Percentiles rank a stretch among this genome's conserved stretches.
Conservation (phyloP, 805 yeast species). For the Yarrowia osloensis region DNA sequence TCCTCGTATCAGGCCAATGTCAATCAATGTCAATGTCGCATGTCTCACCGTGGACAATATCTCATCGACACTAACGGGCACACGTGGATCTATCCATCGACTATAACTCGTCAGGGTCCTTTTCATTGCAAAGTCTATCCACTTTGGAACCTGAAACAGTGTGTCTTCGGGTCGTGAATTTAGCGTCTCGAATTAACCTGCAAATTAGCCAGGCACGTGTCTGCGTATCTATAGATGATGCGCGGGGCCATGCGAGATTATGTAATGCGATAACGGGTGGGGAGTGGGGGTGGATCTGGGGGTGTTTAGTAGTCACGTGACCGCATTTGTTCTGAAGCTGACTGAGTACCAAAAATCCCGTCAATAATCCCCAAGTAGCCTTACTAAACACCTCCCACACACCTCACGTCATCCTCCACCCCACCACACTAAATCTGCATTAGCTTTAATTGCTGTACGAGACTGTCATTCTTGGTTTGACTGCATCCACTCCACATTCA, state of each 20-base stretch:
- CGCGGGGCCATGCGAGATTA: neutral
- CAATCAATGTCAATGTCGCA: neutral
- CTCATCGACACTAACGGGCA: neutral
- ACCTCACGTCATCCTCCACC: neutral
- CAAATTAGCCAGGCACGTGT: constrained; percentile 2
- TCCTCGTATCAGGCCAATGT: no score
- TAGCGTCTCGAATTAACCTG: neutral
- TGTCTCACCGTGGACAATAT: neutral
- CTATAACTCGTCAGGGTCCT: neutral
- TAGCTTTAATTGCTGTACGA: constrained; percentile 3
- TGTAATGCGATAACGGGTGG: neutral
- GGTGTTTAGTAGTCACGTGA: neutral
- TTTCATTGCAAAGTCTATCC: neutral
- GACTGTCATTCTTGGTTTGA: neutral
- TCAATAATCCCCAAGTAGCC: no score
- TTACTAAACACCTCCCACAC: neutral
- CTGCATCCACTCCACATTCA: neutral
- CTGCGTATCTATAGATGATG: neutral
- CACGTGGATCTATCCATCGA: neutral
- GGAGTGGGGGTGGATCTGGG: no score
- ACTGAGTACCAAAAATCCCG: no score
- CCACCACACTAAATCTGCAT: neutral
- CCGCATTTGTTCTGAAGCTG: no score
- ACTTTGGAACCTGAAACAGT: neutral
- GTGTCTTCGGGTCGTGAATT: no score